Percentiles rank a stretch among this genome's conserved stretches.
Evolutionary conservation across 2,329 filamentous ascomycete species (phyloP).

Genomic region (Pyrenophora graminea): DNA sequence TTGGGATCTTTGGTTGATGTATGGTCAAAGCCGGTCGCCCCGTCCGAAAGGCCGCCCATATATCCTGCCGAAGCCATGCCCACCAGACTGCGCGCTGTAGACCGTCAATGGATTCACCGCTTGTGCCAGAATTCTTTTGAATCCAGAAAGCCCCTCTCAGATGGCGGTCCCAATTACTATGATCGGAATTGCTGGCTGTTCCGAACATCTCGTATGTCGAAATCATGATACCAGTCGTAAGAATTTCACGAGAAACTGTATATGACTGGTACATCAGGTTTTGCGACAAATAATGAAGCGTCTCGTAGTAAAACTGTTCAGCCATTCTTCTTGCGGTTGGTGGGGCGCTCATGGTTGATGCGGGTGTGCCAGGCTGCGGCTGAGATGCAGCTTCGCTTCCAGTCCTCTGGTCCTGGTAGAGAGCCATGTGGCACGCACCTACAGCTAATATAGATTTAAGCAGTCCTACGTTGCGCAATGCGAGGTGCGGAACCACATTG

Average conservation of each 20-base stretch:
- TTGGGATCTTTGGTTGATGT: slow-evolving; percentile 58
- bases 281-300: slow-evolving; percentile 63
- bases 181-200: slow-evolving; percentile 49
- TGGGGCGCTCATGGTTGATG: slow-evolving; percentile 17
- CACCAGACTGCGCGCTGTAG: slow-evolving; percentile 66
- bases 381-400: slow-evolving; percentile 31
- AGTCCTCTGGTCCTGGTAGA: slow-evolving; percentile 37
- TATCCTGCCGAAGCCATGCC: slow-evolving; percentile 67
- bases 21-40: slow-evolving; percentile 60
- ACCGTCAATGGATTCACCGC: slow-evolving; percentile 59
- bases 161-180: slow-evolving; percentile 63
- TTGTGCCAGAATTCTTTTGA: slow-evolving; percentile 61
- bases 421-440: slow-evolving; percentile 56
- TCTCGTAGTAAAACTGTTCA: slow-evolving; percentile 64
- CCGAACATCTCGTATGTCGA: slow-evolving; percentile 69
- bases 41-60: slow-evolving; percentile 67
- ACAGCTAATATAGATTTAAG: slow-evolving; percentile 63
- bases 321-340: slow-evolving; percentile 42
- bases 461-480: slow-evolving; percentile 60
- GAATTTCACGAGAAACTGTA: slow-evolving; percentile 60
- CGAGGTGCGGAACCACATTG: slow-evolving; percentile 40
- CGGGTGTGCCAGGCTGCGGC: slow-evolving; percentile 25
- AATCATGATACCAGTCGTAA: slow-evolving; percentile 63
- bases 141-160: slow-evolving; percentile 69
- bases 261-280: slow-evolving; percentile 64